Base-by-base conservation (phyloP, 768 basidiomycete species). In the Serendipita sp. region DNA sequence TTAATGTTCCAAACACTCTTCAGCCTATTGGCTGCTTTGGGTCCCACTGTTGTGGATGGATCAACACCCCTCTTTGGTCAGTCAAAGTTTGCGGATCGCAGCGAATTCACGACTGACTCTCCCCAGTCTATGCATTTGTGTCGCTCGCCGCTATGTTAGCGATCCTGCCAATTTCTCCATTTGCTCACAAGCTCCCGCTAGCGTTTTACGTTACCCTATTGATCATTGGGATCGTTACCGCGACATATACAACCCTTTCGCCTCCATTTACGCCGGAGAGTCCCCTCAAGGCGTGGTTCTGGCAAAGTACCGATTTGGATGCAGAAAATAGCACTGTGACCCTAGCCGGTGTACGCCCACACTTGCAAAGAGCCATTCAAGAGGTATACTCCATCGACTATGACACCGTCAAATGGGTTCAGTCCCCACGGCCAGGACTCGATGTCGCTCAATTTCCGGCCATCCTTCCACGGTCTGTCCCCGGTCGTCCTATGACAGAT, bases 161-260 rank as follows among this genome's bases (percentile, higher is more conserved):
- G 11, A 24, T 31, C 17, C 14, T 62, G n/a, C 61, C 61, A 3
- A 31, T 62, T 24, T 28, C 42, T 22, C 61, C 48, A 13, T 45
- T 45, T n/a, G 28, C 61, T 5, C 42, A 62, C 42, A 62, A 43
- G 24, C 44, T 45, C 20, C 61, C 64, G 28, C 20, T 51, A 17
- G 26, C 48, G 22, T 50, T 58, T 50, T 63, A 33, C 38, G 33
- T 65, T 45, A 26, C 31, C 9, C 53, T 58, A n/a, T n/a, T 34
- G 2, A 26, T 58, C 53, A 34, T 58, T 11, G 53, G 53, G 2
- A 11, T 58, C 11, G 53, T 24, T 24, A 58, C 53, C 5, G 53
- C 53, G 30, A 31, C 53, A 58, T 58, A 58, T 33, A 58, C 24
- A 11, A 26, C 53, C 3, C 30, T 58, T 24, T 22, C 17, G 17